phyloP scores from a whole-genome alignment of 176 grass and related monocot genomes.

The Carex littledalei region DNA sequence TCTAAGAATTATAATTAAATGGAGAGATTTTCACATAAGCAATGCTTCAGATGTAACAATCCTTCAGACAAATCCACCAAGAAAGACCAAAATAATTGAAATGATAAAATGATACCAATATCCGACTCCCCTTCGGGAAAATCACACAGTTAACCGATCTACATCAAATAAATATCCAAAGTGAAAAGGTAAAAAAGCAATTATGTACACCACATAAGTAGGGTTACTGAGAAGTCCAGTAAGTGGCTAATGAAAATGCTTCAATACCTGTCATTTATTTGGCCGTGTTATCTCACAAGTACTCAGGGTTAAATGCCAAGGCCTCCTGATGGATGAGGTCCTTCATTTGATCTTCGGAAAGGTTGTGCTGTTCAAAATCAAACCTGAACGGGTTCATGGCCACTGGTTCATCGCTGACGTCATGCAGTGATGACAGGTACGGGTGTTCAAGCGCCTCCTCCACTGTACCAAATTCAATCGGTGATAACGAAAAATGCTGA shows the following conservation, averaged over 20 bases:
- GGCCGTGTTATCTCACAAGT: conserved; percentile 31
- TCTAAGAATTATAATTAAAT: background rate
- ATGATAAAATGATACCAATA: background rate
- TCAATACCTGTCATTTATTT: background rate
- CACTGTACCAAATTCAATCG: conserved; percentile 38
- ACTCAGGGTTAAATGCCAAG: conserved; percentile 80
- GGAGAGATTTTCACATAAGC: background rate
- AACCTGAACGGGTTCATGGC: conserved; percentile 79
- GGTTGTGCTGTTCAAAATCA: conserved; percentile 85
- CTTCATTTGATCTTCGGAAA: conserved; percentile 98
- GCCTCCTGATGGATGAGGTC: conserved; percentile 90
- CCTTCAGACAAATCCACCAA: background rate
- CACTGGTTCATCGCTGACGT: conserved; percentile 81
- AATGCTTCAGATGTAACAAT: conserved; percentile 3
- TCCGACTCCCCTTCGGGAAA: background rate
- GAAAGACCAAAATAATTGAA: background rate
- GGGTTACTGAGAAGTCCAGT: conserved; percentile 2
- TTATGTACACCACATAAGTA: conserved; percentile 18
- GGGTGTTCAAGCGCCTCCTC: conserved; percentile 96
- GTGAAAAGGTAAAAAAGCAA: background rate
- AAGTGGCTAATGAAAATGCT: conserved; percentile 6
- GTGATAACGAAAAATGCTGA: background rate
- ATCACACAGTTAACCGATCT: conserved; percentile 3
- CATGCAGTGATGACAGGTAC: conserved; percentile 89
- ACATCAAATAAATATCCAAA: conserved; percentile 3